phyloP scores from a whole-genome alignment of 2,329 filamentous ascomycete genomes.

The Calonectria naviculata region DNA sequence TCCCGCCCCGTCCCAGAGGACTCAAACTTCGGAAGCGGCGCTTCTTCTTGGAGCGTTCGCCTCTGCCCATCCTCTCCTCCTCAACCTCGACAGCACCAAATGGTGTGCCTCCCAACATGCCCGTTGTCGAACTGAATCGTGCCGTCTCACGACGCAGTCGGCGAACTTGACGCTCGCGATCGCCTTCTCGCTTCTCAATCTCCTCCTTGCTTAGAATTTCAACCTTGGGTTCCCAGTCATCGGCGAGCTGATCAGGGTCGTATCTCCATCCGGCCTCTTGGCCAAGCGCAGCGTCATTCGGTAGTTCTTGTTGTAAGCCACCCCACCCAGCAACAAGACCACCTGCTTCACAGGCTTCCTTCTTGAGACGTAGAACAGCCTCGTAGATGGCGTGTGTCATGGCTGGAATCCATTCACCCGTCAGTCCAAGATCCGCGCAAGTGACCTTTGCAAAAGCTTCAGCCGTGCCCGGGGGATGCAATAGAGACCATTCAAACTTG shows the following conservation, averaged over 20 bases:
- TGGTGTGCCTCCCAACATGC: slow-evolving; percentile 82
- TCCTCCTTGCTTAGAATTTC: slow-evolving; percentile 91
- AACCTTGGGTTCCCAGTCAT: slow-evolving; percentile 86
- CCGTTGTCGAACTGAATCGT: slow-evolving; percentile 86
- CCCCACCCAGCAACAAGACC: slow-evolving; percentile 82
- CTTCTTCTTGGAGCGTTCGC: slow-evolving; percentile 96
- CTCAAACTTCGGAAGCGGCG: slow-evolving; percentile 89
- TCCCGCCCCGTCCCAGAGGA: slow-evolving; percentile 73
- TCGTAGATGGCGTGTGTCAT: slow-evolving; percentile 98
- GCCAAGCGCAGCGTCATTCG: slow-evolving; percentile 89
- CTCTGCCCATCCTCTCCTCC: slow-evolving; percentile 89
- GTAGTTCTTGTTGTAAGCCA: slow-evolving; percentile 72
- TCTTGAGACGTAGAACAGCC: slow-evolving; percentile 90
- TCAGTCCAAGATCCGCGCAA: slow-evolving; percentile 89
- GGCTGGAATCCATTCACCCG: slow-evolving; percentile 92
- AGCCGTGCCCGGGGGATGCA: slow-evolving; percentile 91
- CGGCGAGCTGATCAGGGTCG: slow-evolving; percentile 88
- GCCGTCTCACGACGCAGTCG: slow-evolving; percentile 91
- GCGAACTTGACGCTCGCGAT: slow-evolving; percentile 90
- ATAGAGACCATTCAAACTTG: slow-evolving; percentile 96
- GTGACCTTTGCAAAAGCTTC: slow-evolving; percentile 94
- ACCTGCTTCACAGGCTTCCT: slow-evolving; percentile 94
- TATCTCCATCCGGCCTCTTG: slow-evolving; percentile 92
- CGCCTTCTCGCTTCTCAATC: slow-evolving; percentile 96
- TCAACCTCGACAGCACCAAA: slow-evolving; percentile 67